Evolutionary conservation across 768 basidiomycete genomes (phyloP).

Genomic region (Amylocystis lapponica): DNA sequence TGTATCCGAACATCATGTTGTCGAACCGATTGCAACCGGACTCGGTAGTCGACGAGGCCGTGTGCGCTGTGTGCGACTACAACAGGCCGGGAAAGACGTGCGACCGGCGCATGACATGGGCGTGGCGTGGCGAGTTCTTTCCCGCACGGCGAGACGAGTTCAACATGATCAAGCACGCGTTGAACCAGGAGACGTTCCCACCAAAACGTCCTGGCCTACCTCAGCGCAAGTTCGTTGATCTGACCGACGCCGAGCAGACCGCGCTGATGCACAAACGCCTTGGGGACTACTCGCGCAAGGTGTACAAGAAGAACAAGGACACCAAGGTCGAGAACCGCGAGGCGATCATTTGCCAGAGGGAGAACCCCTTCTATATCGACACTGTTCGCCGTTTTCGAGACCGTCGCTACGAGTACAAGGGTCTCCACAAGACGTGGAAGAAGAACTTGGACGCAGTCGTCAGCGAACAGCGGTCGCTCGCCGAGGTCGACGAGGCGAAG

Average conservation of each 20-base stretch:
- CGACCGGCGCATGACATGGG: conserved; percentile 92
- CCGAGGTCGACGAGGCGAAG: conserved; percentile 93
- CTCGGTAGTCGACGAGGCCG: conserved; percentile 93
- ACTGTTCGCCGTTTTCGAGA: conserved; percentile 97
- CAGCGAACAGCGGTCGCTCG: conserved; percentile 64
- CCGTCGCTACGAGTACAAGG: conserved; percentile 98
- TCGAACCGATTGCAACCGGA: conserved; percentile 98
- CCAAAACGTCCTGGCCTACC: conserved; percentile 68
- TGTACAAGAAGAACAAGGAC: conserved; percentile 98
- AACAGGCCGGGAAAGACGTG: conserved; percentile 95
- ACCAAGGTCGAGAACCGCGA: conserved; percentile 92
- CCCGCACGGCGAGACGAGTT: conserved; percentile 95
- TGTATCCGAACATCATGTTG: conserved; percentile 99
- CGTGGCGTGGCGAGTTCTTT: conserved; percentile 98
- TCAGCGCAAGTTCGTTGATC: conserved; percentile 76
- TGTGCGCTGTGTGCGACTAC: conserved; percentile 97
- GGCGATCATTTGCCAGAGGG: conserved; percentile 93
- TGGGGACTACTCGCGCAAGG: conserved; percentile 97
- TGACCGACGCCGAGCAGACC: conserved; percentile 81
- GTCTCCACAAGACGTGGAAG: conserved; percentile 98
- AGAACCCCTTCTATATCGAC: conserved; percentile 99
- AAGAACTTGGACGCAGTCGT: conserved; percentile 83
- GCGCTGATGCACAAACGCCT: conserved; percentile 92
- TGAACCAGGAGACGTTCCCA: conserved; percentile 93
- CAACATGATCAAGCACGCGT: conserved; percentile 97